Evolutionary conservation across 2,329 filamentous ascomycete species (phyloP).

Genomic region (Colletotrichum acutatum): DNA sequence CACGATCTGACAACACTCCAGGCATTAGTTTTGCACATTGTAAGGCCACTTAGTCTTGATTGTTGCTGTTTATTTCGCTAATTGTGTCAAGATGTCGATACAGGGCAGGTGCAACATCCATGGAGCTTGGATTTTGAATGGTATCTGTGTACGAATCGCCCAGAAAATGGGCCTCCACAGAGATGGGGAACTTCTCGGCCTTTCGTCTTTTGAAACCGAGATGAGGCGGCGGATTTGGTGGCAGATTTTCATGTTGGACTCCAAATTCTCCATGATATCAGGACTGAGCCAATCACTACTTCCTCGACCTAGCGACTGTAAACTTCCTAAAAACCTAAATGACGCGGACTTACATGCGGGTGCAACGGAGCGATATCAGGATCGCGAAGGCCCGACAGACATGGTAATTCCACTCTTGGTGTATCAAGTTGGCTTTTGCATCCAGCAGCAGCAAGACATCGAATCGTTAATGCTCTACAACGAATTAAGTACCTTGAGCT

Average conservation of each 20-base stretch:
- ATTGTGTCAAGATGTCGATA: slow-evolving; percentile 59
- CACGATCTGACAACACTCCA: slow-evolving; percentile 69
- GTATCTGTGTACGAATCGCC: slow-evolving; percentile 70
- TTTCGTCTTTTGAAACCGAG: slow-evolving; percentile 72
- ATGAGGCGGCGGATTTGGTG: slow-evolving; percentile 75
- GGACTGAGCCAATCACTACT: slow-evolving; percentile 67
- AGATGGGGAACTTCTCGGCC: slow-evolving; percentile 65
- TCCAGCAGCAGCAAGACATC: slow-evolving; percentile 54
- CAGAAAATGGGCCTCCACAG: slow-evolving; percentile 75
- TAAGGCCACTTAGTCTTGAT: slow-evolving; percentile 42
- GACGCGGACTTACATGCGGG: slow-evolving; percentile 68
- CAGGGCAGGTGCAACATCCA: slow-evolving; percentile 68
- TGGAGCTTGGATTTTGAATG: slow-evolving; percentile 69
- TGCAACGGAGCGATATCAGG: slow-evolving; percentile 62
- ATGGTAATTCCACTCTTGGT: slow-evolving; percentile 67
- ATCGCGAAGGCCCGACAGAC: slow-evolving; percentile 64
- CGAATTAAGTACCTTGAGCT: slow-evolving; percentile 18
- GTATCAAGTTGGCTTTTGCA: slow-evolving; percentile 60
- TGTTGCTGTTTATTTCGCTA: not conserved
- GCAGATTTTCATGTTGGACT: slow-evolving; percentile 69
- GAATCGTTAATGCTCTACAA: slow-evolving; percentile 56
- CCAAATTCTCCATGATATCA: slow-evolving; percentile 66
- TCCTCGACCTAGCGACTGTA: slow-evolving; percentile 65
- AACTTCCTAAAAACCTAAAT: slow-evolving; percentile 69
- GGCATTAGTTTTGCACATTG: slow-evolving; percentile 67